These are phyloP conservation scores for Xerocomus minutiporus DNA, from an alignment of 1,284 basidiomycete species.

Conservation along the genomic window DNA sequence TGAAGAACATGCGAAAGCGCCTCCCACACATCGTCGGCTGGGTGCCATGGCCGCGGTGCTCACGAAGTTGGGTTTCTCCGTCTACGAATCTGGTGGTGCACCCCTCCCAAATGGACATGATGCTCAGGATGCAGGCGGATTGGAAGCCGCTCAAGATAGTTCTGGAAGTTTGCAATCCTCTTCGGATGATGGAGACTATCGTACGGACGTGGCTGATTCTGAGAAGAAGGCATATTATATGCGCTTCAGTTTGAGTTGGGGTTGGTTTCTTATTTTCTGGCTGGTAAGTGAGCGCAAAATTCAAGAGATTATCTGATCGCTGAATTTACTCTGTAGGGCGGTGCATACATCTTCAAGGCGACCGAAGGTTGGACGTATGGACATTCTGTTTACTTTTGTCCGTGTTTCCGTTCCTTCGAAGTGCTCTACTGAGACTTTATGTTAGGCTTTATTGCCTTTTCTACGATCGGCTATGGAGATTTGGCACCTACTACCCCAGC, in stretches of 20 bases:
- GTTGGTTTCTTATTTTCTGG: slow-evolving; percentile 57
- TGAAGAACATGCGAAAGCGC: slow-evolving; percentile 4
- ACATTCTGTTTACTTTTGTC: slow-evolving; percentile 68
- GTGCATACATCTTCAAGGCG: slow-evolving; percentile 50
- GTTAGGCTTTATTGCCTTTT: slow-evolving; percentile 57
- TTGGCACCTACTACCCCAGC: slow-evolving; percentile 55
- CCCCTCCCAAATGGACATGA: slow-evolving; percentile 1
- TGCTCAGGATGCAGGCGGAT: neutral
- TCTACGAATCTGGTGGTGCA: slow-evolving; percentile 23
- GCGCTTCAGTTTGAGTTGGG: slow-evolving; percentile 45
- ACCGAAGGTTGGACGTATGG: slow-evolving; percentile 53
- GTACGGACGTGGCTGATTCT: slow-evolving; percentile 18
- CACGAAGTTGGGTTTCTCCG: slow-evolving; percentile 42
- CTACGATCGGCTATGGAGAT: slow-evolving; percentile 72
- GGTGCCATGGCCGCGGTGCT: slow-evolving; percentile 53
- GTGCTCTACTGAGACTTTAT: slow-evolving; percentile 1
- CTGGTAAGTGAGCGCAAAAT: slow-evolving; percentile 34
- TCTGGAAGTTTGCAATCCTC: slow-evolving; percentile 12
- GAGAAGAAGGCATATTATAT: slow-evolving; percentile 46
- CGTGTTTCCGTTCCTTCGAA: slow-evolving; percentile 20
- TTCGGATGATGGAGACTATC: slow-evolving; percentile 16
- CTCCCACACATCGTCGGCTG: slow-evolving; percentile 38
- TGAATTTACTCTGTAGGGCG: slow-evolving; percentile 34
- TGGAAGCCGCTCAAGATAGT: slow-evolving; percentile 1
- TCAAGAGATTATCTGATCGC: neutral